Percentiles rank a stretch among this genome's conserved stretches.
Evolutionary conservation across 2,329 filamentous ascomycete species (phyloP).

Genomic region (Clarireedia monteithiana): DNA sequence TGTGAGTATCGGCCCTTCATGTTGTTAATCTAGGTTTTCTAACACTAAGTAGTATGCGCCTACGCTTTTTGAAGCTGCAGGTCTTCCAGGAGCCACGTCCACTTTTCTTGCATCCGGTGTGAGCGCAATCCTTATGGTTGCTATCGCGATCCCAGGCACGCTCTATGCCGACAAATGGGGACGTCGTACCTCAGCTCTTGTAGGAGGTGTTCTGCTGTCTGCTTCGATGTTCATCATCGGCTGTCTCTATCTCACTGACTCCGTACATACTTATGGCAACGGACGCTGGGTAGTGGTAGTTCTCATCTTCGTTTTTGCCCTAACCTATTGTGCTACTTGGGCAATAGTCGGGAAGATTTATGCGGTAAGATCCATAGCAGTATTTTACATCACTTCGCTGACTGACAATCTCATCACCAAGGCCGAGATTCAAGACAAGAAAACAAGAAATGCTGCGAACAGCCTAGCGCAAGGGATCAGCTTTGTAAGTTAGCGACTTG

Average conservation of each 20-base stretch:
- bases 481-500: slow-evolving; percentile 25
- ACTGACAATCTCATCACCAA: neutral
- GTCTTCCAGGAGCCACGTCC: slow-evolving; percentile 42
- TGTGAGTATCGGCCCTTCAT: slow-evolving; percentile 30
- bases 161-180: slow-evolving; percentile 50
- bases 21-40: neutral
- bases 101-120: slow-evolving; percentile 53
- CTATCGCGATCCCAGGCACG: slow-evolving; percentile 45
- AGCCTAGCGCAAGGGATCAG: slow-evolving; percentile 40
- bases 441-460: slow-evolving; percentile 45
- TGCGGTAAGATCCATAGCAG: slow-evolving; percentile 26
- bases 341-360: slow-evolving; percentile 48
- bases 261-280: slow-evolving; percentile 33
- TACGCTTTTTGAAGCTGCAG: slow-evolving; percentile 50
- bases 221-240: slow-evolving; percentile 46
- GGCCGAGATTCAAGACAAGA: slow-evolving; percentile 43
- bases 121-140: slow-evolving; percentile 48
- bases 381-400: neutral
- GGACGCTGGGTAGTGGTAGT: slow-evolving; percentile 43
- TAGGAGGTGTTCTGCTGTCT: slow-evolving; percentile 42
- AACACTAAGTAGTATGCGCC: slow-evolving; percentile 44
- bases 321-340: slow-evolving; percentile 42
- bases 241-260: slow-evolving; percentile 39
- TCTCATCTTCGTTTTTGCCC: slow-evolving; percentile 40
- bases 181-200: slow-evolving; percentile 44